phyloP scores from a whole-genome alignment of 2,329 filamentous ascomycete genomes.

The Apiospora koreana region DNA sequence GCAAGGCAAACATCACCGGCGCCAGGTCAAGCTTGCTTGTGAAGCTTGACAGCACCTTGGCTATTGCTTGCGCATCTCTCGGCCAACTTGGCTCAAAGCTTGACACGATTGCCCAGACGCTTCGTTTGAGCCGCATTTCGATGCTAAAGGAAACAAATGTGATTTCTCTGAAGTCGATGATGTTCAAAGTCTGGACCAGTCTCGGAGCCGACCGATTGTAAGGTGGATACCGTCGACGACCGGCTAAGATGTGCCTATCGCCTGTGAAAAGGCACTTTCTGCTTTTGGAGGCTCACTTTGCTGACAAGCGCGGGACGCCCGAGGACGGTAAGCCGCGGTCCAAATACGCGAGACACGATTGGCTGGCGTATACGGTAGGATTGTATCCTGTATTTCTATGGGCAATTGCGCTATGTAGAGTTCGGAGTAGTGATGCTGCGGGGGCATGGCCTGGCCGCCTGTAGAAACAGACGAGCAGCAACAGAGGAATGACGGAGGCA shows the following conservation, averaged over 20 bases:
- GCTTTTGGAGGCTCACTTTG: not conserved
- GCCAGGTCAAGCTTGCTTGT: not conserved
- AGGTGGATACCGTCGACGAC: not conserved
- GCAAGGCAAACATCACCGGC: not conserved
- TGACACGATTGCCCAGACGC: not conserved
- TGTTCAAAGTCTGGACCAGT: not conserved
- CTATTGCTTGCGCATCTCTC: not conserved
- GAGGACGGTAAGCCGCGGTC: not conserved
- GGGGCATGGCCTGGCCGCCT: not conserved
- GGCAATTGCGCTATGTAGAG: not conserved
- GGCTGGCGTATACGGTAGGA: not conserved
- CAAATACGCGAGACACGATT: not conserved
- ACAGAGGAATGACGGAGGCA: too few species aligned
- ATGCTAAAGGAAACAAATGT: not conserved
- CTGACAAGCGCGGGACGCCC: not conserved
- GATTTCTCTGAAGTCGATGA: not conserved
- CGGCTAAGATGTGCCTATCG: not conserved
- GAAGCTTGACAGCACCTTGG: not conserved
- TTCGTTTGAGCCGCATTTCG: not conserved
- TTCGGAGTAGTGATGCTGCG: not conserved
- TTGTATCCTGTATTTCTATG: not conserved
- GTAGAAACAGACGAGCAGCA: not conserved
- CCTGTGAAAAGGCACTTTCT: not conserved
- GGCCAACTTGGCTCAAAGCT: conserved; percentile 4
- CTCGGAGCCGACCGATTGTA: not conserved